Base-by-base conservation (phyloP, 2,329 filamentous ascomycete genomes). In the Penicillium sp. region DNA sequence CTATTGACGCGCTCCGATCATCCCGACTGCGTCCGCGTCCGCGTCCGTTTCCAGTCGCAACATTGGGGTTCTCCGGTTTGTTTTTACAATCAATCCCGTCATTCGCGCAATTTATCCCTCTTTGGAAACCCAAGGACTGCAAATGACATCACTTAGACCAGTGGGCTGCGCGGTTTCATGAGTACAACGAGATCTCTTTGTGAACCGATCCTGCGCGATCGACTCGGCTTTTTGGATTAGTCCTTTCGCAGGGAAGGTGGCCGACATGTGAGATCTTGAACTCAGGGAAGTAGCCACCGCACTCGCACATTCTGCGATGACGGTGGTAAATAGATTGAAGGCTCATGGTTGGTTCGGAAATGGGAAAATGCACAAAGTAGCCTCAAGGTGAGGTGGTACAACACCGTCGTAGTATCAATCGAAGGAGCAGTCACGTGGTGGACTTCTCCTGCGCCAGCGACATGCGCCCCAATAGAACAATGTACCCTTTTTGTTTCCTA, bases 61-160 rank as follows among this genome's bases (percentile, higher is more conserved):
- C n/a, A 45, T 46, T 33, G 57, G 25, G 58, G 19, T 16, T 51
- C 48, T 58, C 65, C 66, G 60, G 49, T 63, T 63, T 62, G 54
- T 52, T 65, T 62, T 58, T 49, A 57, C 25, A 16, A 11, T 10
- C 38, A 37, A 57, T 52, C 51, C 52, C 55, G 59, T 43, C 43
- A 10, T 40, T 40, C 4, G 48, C 52, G 58, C 46, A 48, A 28
- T 51, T 59, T 37, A 45, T 59, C 62, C 35, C 63, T 54, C 19
- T 59, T 62, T 62, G 19, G 52, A 46, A 54, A 28, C n/a, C 46
- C 45, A 53, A 33, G 6, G 33, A 58, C 54, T 38, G 42, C n/a
- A 40, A 38, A 59, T 68, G 65, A 69, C 67, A 69, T 68, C 67
- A 69, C 64, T 10, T 37, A 38, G n/a, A 30, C 45, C 11, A 26